Percentiles rank a stretch among this genome's conserved stretches.
Conservation (phyloP, 2,329 filamentous ascomycete genomes). For the Aureobasidium musti region DNA sequence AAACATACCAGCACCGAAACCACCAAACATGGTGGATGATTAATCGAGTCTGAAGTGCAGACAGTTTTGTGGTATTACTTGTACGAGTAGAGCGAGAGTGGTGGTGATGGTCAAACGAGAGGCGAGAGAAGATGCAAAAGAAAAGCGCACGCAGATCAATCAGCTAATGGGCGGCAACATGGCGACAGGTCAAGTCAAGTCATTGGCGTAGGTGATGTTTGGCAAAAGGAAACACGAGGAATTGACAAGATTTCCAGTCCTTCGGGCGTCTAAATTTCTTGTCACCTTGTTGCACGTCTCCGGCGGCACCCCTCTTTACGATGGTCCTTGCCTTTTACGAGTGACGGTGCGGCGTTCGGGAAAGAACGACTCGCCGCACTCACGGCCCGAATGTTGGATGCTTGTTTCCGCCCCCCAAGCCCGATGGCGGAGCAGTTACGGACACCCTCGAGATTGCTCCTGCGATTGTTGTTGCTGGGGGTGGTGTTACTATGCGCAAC, state of each 20-base stretch:
- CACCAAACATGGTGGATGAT: slow-evolving; percentile 23
- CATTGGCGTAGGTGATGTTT: not conserved
- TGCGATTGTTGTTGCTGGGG: not conserved
- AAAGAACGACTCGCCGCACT: slow-evolving; percentile 6
- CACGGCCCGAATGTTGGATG: slow-evolving; percentile 19
- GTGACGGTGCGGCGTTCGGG: slow-evolving; percentile 17
- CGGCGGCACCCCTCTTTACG: not conserved
- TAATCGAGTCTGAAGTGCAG: not conserved
- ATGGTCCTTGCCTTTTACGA: not conserved
- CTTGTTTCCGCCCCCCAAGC: slow-evolving; percentile 8
- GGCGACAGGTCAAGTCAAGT: slow-evolving; percentile 6
- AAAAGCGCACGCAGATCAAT: slow-evolving; percentile 18
- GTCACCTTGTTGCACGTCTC: not conserved
- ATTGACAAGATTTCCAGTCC: slow-evolving; percentile 5
- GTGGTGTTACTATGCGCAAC: not conserved
- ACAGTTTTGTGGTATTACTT: slow-evolving; percentile 1
- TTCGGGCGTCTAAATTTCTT: slow-evolving; percentile 19
- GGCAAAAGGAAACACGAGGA: slow-evolving; percentile 15
- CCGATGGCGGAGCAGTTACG: not conserved
- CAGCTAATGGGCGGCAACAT: slow-evolving; percentile 21
- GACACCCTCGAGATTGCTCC: not conserved
- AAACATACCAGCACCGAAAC: slow-evolving; percentile 27
- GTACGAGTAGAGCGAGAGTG: slow-evolving; percentile 1
- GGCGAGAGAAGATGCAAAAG: not conserved
- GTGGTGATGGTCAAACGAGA: not conserved